phyloP scores from a whole-genome alignment of 768 basidiomycete genomes.

The Lactarius quietus region DNA sequence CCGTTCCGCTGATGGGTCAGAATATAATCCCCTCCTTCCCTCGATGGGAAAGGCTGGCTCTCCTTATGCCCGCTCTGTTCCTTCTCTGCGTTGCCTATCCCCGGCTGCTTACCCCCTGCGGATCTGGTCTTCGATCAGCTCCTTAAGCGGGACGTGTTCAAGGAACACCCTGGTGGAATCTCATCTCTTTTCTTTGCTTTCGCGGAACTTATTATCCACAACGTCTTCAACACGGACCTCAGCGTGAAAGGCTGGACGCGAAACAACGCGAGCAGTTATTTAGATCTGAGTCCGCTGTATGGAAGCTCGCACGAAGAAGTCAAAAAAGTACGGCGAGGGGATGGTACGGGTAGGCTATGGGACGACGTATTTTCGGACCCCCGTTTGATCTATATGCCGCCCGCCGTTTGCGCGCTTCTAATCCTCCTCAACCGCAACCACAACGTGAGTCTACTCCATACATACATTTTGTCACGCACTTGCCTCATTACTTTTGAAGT shows the following conservation, averaged over 20 bases:
- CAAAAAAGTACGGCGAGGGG: conserved; percentile 51
- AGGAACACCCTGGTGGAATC: conserved; percentile 47
- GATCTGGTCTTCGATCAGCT: conserved; percentile 70
- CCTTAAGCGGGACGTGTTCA: conserved; percentile 40
- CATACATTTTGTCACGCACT: background rate
- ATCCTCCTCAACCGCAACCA: conserved; percentile 71
- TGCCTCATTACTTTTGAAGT: conserved; percentile 40
- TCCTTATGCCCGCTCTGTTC: conserved; percentile 56
- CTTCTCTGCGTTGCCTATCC: conserved; percentile 43
- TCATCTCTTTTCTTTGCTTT: conserved; percentile 77
- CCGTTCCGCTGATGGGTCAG: conserved; percentile 36
- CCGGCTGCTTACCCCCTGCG: conserved; percentile 56
- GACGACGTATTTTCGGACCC: conserved; percentile 68
- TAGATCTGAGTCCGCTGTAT: conserved; percentile 74
- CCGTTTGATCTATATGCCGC: conserved; percentile 68
- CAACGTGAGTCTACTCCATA: conserved; percentile 45
- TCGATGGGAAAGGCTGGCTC: conserved; percentile 35
- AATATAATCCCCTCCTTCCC: conserved; percentile 36
- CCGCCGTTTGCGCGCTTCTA: conserved; percentile 61
- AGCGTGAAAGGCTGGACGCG: conserved; percentile 40
- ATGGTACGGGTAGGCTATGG: conserved; percentile 65
- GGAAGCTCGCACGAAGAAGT: conserved; percentile 49
- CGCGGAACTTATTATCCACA: conserved; percentile 72
- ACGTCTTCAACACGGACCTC: conserved; percentile 58
- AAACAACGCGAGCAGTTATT: conserved; percentile 68